phyloP scores from a whole-genome alignment of 192 early-diverging fungal genomes.

The Pecoramyces ruminantium region DNA sequence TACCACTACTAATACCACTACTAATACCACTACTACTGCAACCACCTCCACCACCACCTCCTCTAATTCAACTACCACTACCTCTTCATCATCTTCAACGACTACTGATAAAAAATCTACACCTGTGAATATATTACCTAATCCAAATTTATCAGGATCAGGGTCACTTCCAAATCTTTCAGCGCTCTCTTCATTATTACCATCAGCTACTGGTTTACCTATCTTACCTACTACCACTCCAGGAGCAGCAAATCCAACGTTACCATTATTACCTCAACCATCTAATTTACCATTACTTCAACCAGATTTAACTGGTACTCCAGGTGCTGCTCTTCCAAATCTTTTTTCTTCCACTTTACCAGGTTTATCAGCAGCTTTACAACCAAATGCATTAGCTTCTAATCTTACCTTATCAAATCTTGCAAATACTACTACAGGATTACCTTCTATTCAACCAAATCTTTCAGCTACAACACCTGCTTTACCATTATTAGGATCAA shows the following conservation, averaged over 20 bases:
- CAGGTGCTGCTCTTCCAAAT: background rate
- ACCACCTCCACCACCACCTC: background rate
- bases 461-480: background rate
- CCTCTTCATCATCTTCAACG: background rate
- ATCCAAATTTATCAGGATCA: background rate
- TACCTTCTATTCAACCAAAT: background rate
- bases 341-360: background rate
- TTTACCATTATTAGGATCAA: background rate
- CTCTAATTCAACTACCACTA: background rate
- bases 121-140: background rate
- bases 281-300: background rate
- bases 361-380: background rate
- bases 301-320: background rate
- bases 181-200: background rate
- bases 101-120: background rate
- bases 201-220: background rate
- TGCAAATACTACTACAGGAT: background rate
- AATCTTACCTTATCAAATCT: background rate
- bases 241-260: background rate
- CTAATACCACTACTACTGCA: too few species aligned
- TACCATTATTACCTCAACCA: background rate
- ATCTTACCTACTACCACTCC: background rate
- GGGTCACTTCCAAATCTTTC: background rate
- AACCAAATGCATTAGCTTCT: background rate
- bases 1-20: too few species aligned